Evolutionary conservation across 192 early-diverging fungal species (phyloP), one percentile per base, ranked within the genome.

Genomic region (Entomortierella parvispora): DNA sequence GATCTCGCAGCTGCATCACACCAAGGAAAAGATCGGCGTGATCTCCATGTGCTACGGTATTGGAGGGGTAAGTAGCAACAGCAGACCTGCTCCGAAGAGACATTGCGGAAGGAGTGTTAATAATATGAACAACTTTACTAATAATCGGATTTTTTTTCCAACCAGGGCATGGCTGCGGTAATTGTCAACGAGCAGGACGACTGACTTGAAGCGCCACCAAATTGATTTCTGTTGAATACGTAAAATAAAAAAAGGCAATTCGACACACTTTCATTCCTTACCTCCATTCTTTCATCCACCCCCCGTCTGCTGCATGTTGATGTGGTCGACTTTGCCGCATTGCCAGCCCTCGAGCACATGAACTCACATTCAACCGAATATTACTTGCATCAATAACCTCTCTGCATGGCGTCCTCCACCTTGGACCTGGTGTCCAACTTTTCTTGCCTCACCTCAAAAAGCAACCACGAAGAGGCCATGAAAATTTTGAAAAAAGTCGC

Each of bases 11-110:
- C 86, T 98, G 66, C 90, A 94, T 76, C 87, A 94, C 46, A 86
- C 88, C 29, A 83, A 90, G 81, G 90, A 96, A 83, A 87, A 88
- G 57, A 86, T 93, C 72, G 95, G 96, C 47, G 91, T 93, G 45
- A 87, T 93, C 33, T 91, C 92, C 59, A 96, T 97, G 94, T 96
- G 94, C 84, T 93, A 96, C 64, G 97, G 95, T 54, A 66, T 70
- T 61, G 85, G 85, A 63, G 95, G 95, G 91, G 96, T 76, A 68
- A 68, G 59, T 28, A 20, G 7, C 2, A 40, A n/a, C n/a, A n/a
- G n/a, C n/a, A n/a, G n/a, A n/a, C n/a, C n/a, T n/a, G n/a, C n/a
- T n/a, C n/a, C n/a, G n/a, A n/a, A n/a, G n/a, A n/a, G n/a, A n/a
- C n/a, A n/a, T n/a, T n/a, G n/a, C n/a, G n/a, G n/a, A n/a, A n/a